These are phyloP conservation scores for Tritrichomonas musculus DNA, from an alignment of 208 protist species.

Conservation along the genomic window DNA sequence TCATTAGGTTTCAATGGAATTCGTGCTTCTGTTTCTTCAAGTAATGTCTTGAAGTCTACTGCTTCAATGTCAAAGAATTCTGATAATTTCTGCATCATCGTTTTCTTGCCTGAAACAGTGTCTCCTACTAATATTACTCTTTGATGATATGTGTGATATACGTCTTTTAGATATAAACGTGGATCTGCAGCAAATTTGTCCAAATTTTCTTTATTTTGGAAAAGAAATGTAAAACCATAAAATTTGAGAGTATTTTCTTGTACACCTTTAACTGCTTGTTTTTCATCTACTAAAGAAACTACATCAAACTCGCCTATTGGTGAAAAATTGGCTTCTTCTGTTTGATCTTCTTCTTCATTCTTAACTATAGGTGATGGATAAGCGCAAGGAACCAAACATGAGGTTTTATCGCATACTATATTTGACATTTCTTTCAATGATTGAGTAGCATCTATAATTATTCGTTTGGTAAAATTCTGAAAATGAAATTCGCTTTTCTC, in stretches of 20 bases:
- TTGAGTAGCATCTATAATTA: conserved; percentile 1
- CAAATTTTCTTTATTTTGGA: neutral
- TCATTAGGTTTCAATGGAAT: neutral
- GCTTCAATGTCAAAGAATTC: neutral
- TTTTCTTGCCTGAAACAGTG: neutral
- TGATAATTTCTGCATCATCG: neutral
- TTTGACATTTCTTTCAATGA: conserved; percentile 4
- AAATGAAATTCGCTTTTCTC: neutral
- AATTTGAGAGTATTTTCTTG: neutral
- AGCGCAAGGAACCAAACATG: neutral
- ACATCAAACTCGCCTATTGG: neutral
- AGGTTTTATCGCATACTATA: neutral
- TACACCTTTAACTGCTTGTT: neutral
- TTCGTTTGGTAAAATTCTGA: neutral
- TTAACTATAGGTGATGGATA: neutral
- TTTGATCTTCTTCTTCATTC: neutral
- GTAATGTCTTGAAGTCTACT: neutral
- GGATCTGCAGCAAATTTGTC: neutral
- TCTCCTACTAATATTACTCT: neutral
- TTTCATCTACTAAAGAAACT: conserved; percentile 3
- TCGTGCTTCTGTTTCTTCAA: neutral
- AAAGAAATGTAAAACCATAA: neutral
- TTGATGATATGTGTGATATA: conserved; percentile 22
- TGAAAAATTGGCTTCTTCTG: neutral
- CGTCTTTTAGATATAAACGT: neutral